Conservation (phyloP, 805 yeast species). For the Yamadazyma nakazawae region DNA sequence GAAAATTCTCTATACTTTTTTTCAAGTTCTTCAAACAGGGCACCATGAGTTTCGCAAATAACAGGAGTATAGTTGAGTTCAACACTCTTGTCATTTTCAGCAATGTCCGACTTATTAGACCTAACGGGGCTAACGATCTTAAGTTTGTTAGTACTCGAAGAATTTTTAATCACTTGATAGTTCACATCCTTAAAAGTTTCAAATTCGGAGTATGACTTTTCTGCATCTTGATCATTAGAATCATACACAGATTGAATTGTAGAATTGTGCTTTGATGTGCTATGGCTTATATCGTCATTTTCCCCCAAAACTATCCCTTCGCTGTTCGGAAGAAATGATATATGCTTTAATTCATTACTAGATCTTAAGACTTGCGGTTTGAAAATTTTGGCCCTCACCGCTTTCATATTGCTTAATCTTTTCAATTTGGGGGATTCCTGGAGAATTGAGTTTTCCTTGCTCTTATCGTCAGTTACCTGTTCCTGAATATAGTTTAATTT, state of each 20-base stretch:
- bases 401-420: background rate
- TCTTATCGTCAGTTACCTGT: background rate
- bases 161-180: slow-evolving; percentile 9
- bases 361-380: background rate
- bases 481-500: background rate
- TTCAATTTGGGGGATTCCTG: background rate
- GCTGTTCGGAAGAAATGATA: background rate
- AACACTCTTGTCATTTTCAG: background rate
- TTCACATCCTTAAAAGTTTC: slow-evolving; percentile 15
- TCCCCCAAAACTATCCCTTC: background rate
- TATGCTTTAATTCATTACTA: background rate
- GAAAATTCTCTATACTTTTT: background rate
- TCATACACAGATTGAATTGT: background rate
- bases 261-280: slow-evolving; percentile 6
- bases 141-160: slow-evolving; percentile 3
- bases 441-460: background rate
- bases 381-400: background rate
- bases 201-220: slow-evolving; percentile 11
- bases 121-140: slow-evolving; percentile 11
- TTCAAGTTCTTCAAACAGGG: background rate
- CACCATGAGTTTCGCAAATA: background rate
- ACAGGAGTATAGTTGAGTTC: background rate
- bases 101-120: background rate
- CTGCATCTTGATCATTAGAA: background rate
- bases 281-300: slow-evolving; percentile 3